Evolutionary conservation across 225 moss, liverwort and hornwort species (phyloP).

Genomic region (Marchantia polymorpha): DNA sequence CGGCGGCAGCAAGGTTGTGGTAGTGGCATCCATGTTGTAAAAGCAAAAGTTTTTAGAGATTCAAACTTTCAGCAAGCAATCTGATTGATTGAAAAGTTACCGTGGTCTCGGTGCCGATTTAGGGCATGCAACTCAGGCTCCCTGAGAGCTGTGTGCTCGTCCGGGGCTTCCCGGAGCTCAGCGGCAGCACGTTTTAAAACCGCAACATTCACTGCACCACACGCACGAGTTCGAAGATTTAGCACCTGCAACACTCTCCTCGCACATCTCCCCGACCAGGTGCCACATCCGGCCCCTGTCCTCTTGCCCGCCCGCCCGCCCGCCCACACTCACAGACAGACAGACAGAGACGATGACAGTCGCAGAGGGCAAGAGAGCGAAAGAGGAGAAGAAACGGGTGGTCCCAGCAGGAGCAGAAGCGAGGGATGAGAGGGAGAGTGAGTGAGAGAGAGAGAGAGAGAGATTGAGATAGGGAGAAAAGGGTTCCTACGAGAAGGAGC

Average conservation of each 20-base stretch:
- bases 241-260: neutral
- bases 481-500: too few relatives aligned
- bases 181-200: conserved; percentile 15
- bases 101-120: conserved; percentile 9
- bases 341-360: neutral
- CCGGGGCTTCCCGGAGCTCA: conserved; percentile 13
- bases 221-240: conserved; percentile 5
- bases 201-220: conserved; percentile 36
- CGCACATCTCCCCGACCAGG: neutral
- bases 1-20: conserved; percentile 37
- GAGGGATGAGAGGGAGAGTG: neutral
- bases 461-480: neutral
- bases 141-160: conserved; percentile 15
- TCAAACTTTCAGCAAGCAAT: conserved; percentile 24
- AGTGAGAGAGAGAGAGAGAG: neutral
- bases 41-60: conserved; percentile 28
- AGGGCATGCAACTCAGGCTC: conserved; percentile 11
- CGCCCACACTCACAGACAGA: neutral
- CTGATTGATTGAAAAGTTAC: conserved; percentile 20
- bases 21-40: conserved; percentile 45
- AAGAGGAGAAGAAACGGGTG: neutral
- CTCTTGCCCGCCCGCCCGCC: neutral
- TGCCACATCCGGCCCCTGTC: neutral
- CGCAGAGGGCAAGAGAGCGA: neutral
- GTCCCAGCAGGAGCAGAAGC: neutral